Conservation (phyloP, 2,329 filamentous ascomycete species). For the Hirsutella thompsonii region DNA sequence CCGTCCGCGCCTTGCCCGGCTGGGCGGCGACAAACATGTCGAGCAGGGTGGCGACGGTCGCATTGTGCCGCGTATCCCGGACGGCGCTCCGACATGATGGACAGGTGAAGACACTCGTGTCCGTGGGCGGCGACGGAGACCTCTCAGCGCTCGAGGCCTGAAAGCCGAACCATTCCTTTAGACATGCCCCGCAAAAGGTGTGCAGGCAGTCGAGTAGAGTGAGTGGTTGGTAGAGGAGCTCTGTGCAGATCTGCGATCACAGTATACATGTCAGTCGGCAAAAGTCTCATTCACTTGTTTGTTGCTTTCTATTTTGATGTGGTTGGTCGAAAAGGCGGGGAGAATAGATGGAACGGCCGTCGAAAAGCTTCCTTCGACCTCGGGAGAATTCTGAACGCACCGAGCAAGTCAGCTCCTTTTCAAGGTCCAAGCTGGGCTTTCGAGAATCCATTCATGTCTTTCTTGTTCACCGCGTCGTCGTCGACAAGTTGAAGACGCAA, state of each 20-base stretch:
- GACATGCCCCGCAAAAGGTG: constrained; percentile 88
- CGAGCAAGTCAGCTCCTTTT: constrained; percentile 90
- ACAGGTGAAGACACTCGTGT: constrained; percentile 60
- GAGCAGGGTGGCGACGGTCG: constrained; percentile 75
- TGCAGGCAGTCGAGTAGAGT: constrained; percentile 88
- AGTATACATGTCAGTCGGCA: too few species aligned
- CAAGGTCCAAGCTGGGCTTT: constrained; percentile 54
- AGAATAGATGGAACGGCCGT: neutral
- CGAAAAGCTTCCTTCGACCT: too few species aligned
- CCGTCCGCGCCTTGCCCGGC: constrained; percentile 57
- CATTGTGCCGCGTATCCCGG: constrained; percentile 79
- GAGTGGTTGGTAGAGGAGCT: constrained; percentile 81
- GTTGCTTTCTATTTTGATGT: too few species aligned
- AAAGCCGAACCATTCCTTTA: constrained; percentile 91
- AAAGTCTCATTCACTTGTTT: too few species aligned
- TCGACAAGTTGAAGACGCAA: too few species aligned
- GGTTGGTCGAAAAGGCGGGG: neutral
- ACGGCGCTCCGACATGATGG: constrained; percentile 83
- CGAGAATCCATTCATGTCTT: constrained; percentile 35
- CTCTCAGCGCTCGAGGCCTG: constrained; percentile 51
- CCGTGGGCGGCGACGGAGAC: constrained; percentile 32
- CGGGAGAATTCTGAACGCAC: constrained; percentile 40
- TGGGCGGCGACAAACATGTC: constrained; percentile 79
- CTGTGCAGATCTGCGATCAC: constrained; percentile 75
- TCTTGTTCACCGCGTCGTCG: neutral